Base-by-base conservation (phyloP, 1,284 basidiomycete species). In the Fomitiporia mediterranea region DNA sequence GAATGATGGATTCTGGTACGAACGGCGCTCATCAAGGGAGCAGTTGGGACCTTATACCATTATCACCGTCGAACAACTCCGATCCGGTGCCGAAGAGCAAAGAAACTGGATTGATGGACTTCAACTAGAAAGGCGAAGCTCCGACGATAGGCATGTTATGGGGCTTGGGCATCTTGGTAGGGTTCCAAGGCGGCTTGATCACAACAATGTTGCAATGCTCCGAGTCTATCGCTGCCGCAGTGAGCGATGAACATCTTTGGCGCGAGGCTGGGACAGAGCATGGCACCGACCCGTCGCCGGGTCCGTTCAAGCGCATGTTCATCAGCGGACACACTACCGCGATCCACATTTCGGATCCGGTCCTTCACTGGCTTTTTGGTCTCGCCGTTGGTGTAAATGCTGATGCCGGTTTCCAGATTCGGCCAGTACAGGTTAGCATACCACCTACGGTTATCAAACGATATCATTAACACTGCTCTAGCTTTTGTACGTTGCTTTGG, bases 341-440 rank as follows among this genome's bases (percentile, higher is more conserved):
- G 2, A 28, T 56, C 5, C 43, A 51, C 9, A 4, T 58, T 9
- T 47, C 51, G 6, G 56, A 61, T 11, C 57, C 60, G 7, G 7
- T 56, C 15, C 44, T 61, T 17, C 60, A 61, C 40, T 61, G 60
- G 57, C 32, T 59, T 21, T 61, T 59, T 28, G 60, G 60, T 9
- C 53, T 59, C 4, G 57, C 57, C 3, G 51, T 61, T 19, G 34
- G 30, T 39, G 37, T 59, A 13, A 51, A 53, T 25, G 60, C 60
- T 13, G 54, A 56, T 11, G 13, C 44, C 15, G 44, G 44, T 1
- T 30, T 46, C 7, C 44, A 46, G 44, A 46, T 46, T 35, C 21
- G 58, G 27, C 50, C 50, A 28, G 37, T 51, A 3, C 50, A 40
- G 37, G 50, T 51, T 6, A n/a, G 50, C 23, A 46, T 5, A 28